These are phyloP conservation scores for Pseudomicrostroma phylloplanum DNA, from an alignment of 1,284 basidiomycete genomes.

Conservation along the genomic window DNA sequence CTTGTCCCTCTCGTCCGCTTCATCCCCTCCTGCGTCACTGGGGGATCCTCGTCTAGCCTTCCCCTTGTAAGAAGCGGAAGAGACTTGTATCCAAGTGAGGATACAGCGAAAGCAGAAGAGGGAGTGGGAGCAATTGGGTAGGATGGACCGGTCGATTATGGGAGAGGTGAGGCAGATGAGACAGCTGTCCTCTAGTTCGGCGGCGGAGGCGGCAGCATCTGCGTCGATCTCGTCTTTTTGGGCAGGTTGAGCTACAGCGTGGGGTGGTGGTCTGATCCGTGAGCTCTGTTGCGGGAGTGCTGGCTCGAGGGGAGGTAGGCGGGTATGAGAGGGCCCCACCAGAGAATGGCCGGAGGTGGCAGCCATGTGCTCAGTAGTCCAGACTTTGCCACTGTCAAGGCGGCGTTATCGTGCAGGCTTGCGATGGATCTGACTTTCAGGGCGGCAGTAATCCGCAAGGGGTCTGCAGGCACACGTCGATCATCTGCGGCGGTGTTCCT, in stretches of 20 bases:
- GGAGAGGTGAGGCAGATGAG: constrained; percentile 41
- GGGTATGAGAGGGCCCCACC: background rate
- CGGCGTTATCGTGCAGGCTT: no score
- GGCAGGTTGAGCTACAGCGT: background rate
- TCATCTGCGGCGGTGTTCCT: no score
- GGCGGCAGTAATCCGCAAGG: no score
- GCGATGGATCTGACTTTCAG: no score
- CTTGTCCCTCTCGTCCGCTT: no score
- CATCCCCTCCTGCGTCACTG: no score
- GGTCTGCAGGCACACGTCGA: no score
- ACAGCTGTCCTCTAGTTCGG: constrained; percentile 33
- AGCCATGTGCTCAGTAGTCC: background rate
- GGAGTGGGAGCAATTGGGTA: constrained; percentile 42
- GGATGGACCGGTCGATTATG: constrained; percentile 41
- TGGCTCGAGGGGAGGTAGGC: background rate
- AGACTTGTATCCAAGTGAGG: constrained; percentile 28
- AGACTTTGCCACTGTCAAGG: background rate
- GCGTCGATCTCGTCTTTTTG: background rate
- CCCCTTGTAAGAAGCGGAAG: constrained; percentile 21
- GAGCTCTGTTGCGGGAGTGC: background rate
- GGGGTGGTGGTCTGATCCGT: background rate
- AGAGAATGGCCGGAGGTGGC: background rate
- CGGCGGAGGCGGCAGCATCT: background rate
- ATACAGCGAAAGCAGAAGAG: constrained; percentile 51
- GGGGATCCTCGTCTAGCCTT: no score